Conservation (phyloP, 2,329 filamentous ascomycete genomes). For the Davidsoniella neocaledoniae region DNA sequence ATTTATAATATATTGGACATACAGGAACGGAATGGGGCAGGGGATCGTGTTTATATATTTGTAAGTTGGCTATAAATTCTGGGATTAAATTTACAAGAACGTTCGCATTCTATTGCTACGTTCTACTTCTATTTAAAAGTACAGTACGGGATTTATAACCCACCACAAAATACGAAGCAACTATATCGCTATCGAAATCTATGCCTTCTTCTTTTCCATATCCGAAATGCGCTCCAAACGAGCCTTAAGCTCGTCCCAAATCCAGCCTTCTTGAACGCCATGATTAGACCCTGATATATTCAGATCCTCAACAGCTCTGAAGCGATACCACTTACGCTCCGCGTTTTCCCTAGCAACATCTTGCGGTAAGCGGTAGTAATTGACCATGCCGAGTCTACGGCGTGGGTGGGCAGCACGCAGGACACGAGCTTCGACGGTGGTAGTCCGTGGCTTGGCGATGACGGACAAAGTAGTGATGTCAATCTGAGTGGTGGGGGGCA, state of each 20-base stretch:
- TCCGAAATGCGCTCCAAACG: constrained; percentile 16
- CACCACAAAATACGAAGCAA: no score
- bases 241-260: constrained; percentile 25
- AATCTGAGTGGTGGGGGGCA: constrained; percentile 29
- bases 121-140: no score
- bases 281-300: constrained; percentile 20
- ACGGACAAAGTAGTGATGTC: constrained; percentile 38
- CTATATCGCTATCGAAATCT: not conserved
- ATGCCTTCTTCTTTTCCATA: constrained; percentile 3
- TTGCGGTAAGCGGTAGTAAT: constrained; percentile 20
- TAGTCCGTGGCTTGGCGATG: constrained; percentile 37
- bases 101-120: no score
- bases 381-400: constrained; percentile 24
- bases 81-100: no score
- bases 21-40: no score
- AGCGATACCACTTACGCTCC: constrained; percentile 24
- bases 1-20: no score
- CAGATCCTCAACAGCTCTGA: constrained; percentile 24
- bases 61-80: no score
- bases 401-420: constrained; percentile 17
- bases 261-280: constrained; percentile 20
- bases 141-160: no score
- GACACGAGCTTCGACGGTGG: constrained; percentile 24
- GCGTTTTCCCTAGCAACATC: constrained; percentile 21
- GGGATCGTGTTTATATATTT: no score